Conservation (phyloP, 2,329 filamentous ascomycete genomes). For the Nothophoma quercina region DNA sequence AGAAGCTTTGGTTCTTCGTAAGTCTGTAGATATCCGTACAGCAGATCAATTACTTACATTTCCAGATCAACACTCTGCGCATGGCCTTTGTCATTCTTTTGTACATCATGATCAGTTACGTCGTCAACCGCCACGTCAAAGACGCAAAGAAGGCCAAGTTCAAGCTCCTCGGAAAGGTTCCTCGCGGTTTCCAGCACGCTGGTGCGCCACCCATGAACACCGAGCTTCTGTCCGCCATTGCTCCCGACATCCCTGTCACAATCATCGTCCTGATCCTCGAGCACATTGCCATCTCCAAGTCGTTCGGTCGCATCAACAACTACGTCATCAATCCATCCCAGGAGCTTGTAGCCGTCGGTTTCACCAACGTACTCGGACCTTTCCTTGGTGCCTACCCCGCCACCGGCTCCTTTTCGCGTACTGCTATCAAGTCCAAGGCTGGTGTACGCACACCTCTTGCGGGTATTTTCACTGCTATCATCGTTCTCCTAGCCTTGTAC, state of each 20-base stretch:
- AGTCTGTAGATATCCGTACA: neutral
- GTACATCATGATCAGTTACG: conserved; percentile 89
- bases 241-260: conserved; percentile 77
- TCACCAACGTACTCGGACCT: conserved; percentile 87
- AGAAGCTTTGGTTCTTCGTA: conserved; percentile 84
- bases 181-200: conserved; percentile 85
- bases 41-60: neutral
- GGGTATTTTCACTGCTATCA: conserved; percentile 83
- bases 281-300: conserved; percentile 97
- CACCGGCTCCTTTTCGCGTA: conserved; percentile 94
- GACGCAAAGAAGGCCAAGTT: conserved; percentile 67
- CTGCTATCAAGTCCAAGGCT: conserved; percentile 96
- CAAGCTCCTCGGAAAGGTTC: conserved; percentile 76
- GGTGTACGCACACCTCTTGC: conserved; percentile 92
- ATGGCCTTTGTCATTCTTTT: conserved; percentile 91
- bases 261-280: conserved; percentile 95
- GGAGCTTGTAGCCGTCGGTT: conserved; percentile 92
- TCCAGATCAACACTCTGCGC: conserved; percentile 74
- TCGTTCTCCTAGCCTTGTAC: conserved; percentile 92
- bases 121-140: conserved; percentile 69
- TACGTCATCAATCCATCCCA: conserved; percentile 98
- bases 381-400: conserved; percentile 91
- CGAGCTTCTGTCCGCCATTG: conserved; percentile 72
- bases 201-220: conserved; percentile 73
- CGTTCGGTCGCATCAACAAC: conserved; percentile 93